Evolutionary conservation across 371 early-diverging fungal species (phyloP), one percentile per base, ranked within the genome.

Genomic region (Parasitella parasitica): DNA sequence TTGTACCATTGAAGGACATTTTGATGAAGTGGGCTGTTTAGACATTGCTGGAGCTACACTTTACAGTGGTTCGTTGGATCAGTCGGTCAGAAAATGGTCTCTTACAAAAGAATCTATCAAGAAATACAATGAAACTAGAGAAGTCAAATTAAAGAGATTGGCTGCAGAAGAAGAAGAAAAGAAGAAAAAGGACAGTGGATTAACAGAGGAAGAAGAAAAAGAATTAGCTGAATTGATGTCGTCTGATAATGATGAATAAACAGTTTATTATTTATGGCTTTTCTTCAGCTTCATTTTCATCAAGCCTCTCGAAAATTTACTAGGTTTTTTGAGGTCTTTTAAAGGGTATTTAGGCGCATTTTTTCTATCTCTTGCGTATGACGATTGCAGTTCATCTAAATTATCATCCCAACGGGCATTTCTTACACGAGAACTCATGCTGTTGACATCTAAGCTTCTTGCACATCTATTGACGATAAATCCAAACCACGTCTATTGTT

Each of bases 141-240:
- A 60, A 38, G 50, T 49, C n/a, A 64, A 37, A 46, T 15, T 38
- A 58, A 59, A 50, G 18, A 66, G 51, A 39, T 13, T 59, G 13
- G 62, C 67, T 53, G 58, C 28, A 43, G 43, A 54, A 48, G 67
- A 69, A 60, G 50, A 54, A 22, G 43, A 73, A 58, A 61, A 60
- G 48, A 54, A 69, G 55, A 32, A 36, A 35, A 63, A 59, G 38
- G 50, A 51, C 37, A 51, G 28, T 38, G 69, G 50, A 32, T 55
- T 94, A 67, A 92, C 93, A 11, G 93, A 85, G 51, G 92, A 94
- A 63, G 94, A 94, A 66, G 93, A 93, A 54, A 70, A 85, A 8
- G 93, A 93, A 72, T 69, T 94, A 56, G 91, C 84, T 5, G 94
- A 93, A 66, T 78, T 94, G 30, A 84, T 91, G 86, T 81, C 81